A percentile compares a stretch with the other conserved stretches of the same genome.
phyloP scores from a whole-genome alignment of 1,139 yeast genomes.

The Debaryomyces sp. region DNA sequence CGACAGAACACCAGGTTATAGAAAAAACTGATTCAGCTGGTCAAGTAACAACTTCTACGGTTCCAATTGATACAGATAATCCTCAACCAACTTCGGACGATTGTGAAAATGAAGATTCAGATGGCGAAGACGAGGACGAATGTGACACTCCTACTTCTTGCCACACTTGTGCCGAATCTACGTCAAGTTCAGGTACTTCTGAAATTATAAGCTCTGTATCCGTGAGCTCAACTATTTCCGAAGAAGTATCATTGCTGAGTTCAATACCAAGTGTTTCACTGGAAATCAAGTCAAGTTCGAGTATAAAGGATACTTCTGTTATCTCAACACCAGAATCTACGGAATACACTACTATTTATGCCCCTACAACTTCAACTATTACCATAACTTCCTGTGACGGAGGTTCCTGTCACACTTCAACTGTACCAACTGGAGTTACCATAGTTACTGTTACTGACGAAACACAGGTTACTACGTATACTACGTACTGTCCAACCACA shows the following conservation, averaged over 20 bases:
- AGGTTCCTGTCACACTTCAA: slow-evolving; percentile 15
- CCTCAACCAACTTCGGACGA: background rate
- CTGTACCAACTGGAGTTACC: slow-evolving; percentile 28
- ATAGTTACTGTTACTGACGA: slow-evolving; percentile 13
- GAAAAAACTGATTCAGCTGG: background rate
- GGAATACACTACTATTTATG: background rate
- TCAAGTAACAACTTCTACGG: background rate
- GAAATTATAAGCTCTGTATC: background rate
- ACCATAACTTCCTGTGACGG: slow-evolving; percentile 21
- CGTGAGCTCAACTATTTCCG: background rate
- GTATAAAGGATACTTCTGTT: background rate
- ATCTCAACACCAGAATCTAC: background rate
- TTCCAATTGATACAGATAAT: background rate
- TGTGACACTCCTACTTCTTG: background rate
- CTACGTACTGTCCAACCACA: slow-evolving; percentile 31
- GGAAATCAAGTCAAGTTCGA: background rate
- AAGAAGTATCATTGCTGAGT: background rate
- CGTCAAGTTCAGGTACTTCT: background rate
- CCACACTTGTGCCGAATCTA: background rate
- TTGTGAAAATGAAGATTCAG: background rate
- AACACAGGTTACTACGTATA: slow-evolving; percentile 19
- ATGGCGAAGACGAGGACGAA: background rate
- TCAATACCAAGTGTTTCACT: background rate
- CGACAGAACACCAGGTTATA: slow-evolving; percentile 6
- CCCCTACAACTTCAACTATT: background rate